Conservation (phyloP, 2,329 filamentous ascomycete genomes). For the Xylariales sp. region DNA sequence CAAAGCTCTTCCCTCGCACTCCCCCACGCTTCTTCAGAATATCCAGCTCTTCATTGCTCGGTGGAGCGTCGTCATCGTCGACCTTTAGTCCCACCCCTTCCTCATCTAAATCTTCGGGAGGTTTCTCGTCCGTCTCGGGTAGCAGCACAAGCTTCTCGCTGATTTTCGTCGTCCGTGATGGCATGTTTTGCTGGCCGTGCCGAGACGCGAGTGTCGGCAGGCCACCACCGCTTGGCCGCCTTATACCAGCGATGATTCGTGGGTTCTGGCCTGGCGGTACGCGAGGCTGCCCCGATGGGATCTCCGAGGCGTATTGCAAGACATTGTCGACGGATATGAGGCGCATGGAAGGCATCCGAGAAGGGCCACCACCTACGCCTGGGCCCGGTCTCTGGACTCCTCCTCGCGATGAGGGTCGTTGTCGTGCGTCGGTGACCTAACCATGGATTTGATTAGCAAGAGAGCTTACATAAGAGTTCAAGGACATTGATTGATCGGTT, state of each 20-base stretch:
- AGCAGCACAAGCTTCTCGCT: slow-evolving; percentile 96
- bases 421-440: slow-evolving; percentile 9
- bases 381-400: slow-evolving; percentile 7
- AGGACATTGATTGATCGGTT: neutral
- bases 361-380: slow-evolving; percentile 2
- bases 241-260: slow-evolving; percentile 41
- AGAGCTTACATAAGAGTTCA: neutral
- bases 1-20: slow-evolving; percentile 79
- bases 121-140: slow-evolving; percentile 69
- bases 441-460: neutral
- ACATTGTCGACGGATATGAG: slow-evolving; percentile 93
- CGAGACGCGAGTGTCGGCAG: slow-evolving; percentile 38
- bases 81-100: slow-evolving; percentile 38
- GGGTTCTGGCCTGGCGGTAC: slow-evolving; percentile 54
- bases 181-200: slow-evolving; percentile 57
- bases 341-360: slow-evolving; percentile 48
- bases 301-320: slow-evolving; percentile 88
- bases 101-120: slow-evolving; percentile 52
- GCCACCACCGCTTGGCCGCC: slow-evolving; percentile 36
- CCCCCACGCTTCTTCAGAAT: slow-evolving; percentile 58
- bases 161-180: slow-evolving; percentile 85
- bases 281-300: slow-evolving; percentile 89
- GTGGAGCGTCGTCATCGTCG: slow-evolving; percentile 52
- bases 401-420: slow-evolving; percentile 9
- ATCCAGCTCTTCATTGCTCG: slow-evolving; percentile 65